Conservation (phyloP, 768 basidiomycete genomes). For the Gymnopilus junonius region DNA sequence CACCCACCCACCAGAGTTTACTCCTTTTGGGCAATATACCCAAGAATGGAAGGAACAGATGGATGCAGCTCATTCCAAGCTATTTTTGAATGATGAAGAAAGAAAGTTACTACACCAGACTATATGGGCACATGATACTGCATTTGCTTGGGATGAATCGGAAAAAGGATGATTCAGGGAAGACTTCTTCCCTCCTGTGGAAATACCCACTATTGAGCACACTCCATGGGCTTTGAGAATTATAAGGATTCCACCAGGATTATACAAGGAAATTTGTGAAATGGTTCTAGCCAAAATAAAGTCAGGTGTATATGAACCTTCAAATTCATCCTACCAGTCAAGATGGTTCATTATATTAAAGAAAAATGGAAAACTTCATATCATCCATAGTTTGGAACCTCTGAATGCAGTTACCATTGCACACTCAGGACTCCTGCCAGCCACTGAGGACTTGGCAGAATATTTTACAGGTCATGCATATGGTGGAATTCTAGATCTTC, state of each 20-base stretch:
- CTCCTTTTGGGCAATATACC: constrained; percentile 27
- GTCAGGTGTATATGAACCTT: constrained; percentile 43
- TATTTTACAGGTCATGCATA: constrained; percentile 33
- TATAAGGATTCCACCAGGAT: constrained; percentile 37
- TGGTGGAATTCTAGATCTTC: constrained; percentile 34
- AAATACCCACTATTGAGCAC: constrained; percentile 31
- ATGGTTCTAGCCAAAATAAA: constrained; percentile 39
- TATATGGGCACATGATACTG: constrained; percentile 28
- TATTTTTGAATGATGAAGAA: constrained; percentile 31
- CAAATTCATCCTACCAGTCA: constrained; percentile 41
- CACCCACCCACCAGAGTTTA: constrained; percentile 22
- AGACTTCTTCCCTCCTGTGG: constrained; percentile 19
- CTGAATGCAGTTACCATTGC: constrained; percentile 39
- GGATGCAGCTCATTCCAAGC: constrained; percentile 16
- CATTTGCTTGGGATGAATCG: constrained; percentile 28
- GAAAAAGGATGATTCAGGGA: constrained; percentile 37
- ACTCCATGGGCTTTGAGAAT: constrained; percentile 28
- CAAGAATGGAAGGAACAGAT: constrained; percentile 20
- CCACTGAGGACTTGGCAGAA: constrained; percentile 34
- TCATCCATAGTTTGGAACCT: constrained; percentile 41
- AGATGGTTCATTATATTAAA: constrained; percentile 40
- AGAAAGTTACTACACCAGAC: constrained; percentile 37
- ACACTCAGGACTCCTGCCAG: constrained; percentile 34
- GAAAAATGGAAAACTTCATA: constrained; percentile 38
- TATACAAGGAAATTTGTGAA: constrained; percentile 33